Conservation (phyloP, 257 asterid genomes). For the Cruciata laevipes region DNA sequence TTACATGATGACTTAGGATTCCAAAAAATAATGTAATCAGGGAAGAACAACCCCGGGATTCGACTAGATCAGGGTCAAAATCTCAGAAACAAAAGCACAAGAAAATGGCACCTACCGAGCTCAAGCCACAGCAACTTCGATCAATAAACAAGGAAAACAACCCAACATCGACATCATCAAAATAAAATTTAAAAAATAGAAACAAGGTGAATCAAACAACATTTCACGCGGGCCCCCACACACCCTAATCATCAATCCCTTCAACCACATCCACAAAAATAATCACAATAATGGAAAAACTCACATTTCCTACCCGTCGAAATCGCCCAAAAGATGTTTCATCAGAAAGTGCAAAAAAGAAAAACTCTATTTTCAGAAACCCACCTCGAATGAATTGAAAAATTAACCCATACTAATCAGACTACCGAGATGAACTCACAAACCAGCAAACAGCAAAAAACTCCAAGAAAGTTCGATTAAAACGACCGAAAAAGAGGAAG, state of each 20-base stretch:
- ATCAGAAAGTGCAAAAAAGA: background rate
- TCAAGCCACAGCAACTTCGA: slow-evolving; percentile 8
- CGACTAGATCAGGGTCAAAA: background rate
- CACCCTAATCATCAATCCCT: slow-evolving; percentile 20
- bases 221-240: slow-evolving; percentile 24
- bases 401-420: background rate
- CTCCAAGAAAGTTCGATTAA: background rate
- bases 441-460: background rate
- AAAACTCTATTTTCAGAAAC: slow-evolving; percentile 5
- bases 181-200: background rate
- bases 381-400: slow-evolving; percentile 5
- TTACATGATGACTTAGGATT: background rate
- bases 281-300: background rate
- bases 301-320: slow-evolving; percentile 2
- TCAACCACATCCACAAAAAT: slow-evolving; percentile 9
- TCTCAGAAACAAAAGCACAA: background rate
- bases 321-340: background rate
- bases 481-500: background rate
- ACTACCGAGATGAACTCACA: background rate
- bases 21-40: background rate
- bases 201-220: background rate
- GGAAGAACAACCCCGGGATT: background rate
- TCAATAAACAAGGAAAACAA: slow-evolving; percentile 14
- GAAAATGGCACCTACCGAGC: slow-evolving; percentile 16
- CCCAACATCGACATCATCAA: background rate